phyloP scores from a whole-genome alignment of 2,329 filamentous ascomycete genomes.

The Penicillium sp. region DNA sequence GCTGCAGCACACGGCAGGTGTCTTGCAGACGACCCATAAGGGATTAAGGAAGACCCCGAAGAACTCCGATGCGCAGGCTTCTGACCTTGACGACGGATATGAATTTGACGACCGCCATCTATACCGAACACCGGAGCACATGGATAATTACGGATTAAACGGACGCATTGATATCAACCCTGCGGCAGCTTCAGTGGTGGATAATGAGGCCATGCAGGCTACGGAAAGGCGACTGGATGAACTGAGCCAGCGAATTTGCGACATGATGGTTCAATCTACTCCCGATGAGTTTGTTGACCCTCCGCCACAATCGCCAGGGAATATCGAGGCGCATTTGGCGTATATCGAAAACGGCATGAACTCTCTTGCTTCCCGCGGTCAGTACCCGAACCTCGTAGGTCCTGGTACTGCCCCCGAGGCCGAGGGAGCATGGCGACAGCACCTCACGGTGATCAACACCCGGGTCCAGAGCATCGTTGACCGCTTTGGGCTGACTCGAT shows the following conservation, averaged over 20 bases:
- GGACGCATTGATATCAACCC: slow-evolving; percentile 20
- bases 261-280: slow-evolving; percentile 59
- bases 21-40: slow-evolving; percentile 86
- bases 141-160: slow-evolving; percentile 51
- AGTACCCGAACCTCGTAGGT: background rate
- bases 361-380: slow-evolving; percentile 54
- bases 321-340: slow-evolving; percentile 60
- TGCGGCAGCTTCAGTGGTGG: slow-evolving; percentile 6
- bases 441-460: slow-evolving; percentile 63
- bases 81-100: slow-evolving; percentile 67
- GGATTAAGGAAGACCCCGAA: slow-evolving; percentile 62
- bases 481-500: slow-evolving; percentile 44
- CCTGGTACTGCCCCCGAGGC: slow-evolving; percentile 36
- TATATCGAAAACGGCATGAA: slow-evolving; percentile 69
- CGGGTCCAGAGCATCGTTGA: slow-evolving; percentile 62
- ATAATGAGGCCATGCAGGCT: slow-evolving; percentile 55
- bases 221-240: slow-evolving; percentile 67
- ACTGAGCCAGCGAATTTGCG: slow-evolving; percentile 66
- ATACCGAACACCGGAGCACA: slow-evolving; percentile 67
- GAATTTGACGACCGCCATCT: slow-evolving; percentile 77
- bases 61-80: slow-evolving; percentile 64
- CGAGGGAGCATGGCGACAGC: slow-evolving; percentile 43
- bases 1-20: slow-evolving; percentile 86
- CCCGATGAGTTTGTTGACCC: slow-evolving; percentile 37
- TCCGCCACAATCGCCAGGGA: slow-evolving; percentile 34